Evolutionary conservation across 2,329 filamentous ascomycete species (phyloP).

Genomic region (Verticillium tricorpus): DNA sequence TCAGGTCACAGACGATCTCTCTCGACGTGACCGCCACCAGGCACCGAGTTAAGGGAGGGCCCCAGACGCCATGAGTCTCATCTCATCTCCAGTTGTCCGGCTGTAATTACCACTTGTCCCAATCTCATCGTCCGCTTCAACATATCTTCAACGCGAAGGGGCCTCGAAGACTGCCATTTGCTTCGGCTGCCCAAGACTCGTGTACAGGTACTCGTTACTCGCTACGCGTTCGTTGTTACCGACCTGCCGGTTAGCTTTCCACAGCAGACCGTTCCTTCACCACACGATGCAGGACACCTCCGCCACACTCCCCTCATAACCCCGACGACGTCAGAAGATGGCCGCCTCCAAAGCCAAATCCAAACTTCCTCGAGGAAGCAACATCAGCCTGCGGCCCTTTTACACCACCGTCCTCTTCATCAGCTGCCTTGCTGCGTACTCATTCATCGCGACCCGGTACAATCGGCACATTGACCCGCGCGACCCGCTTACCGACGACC

Average conservation of each 20-base stretch:
- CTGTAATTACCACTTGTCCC: not conserved
- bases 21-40: not conserved
- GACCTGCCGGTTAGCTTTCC: not conserved
- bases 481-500: constrained; percentile 6
- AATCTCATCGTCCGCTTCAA: not conserved
- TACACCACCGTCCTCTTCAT: constrained; percentile 43
- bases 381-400: constrained; percentile 43
- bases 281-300: not conserved
- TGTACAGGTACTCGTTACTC: not conserved
- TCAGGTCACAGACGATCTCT: not conserved
- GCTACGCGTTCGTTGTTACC: not conserved
- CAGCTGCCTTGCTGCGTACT: constrained; percentile 39
- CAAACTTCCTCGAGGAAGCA: constrained; percentile 23
- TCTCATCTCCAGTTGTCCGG: not conserved
- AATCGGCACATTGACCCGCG: constrained; percentile 1
- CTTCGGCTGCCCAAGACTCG: not conserved
- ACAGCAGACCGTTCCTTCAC: not conserved
- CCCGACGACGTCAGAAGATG: constrained; percentile 18
- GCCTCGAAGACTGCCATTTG: not conserved
- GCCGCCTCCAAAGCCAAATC: constrained; percentile 11
- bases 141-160: not conserved
- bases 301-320: not conserved
- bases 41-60: not conserved
- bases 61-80: not conserved
- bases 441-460: constrained; percentile 29